These are phyloP conservation scores for Syncephalastrum contaminatum DNA, from an alignment of 371 early-diverging fungal genomes.

Conservation along the genomic window DNA sequence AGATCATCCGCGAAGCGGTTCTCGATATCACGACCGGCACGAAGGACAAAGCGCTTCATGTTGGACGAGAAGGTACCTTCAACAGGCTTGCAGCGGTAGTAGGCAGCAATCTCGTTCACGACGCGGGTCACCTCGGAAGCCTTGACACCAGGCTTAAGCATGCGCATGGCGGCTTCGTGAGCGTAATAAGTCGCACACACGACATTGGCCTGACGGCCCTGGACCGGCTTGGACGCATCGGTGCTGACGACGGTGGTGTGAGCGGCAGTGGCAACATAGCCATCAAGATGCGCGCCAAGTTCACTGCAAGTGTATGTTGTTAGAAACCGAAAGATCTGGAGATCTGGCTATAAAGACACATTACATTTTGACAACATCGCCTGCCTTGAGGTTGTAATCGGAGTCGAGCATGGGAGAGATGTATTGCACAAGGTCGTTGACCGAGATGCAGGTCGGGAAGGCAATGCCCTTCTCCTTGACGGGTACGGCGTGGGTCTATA, in stretches of 20 bases:
- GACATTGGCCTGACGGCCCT: constrained; percentile 76
- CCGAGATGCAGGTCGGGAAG: constrained; percentile 80
- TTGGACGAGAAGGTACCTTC: constrained; percentile 85
- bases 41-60: constrained; percentile 80
- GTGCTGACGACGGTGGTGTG: constrained; percentile 81
- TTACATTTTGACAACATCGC: constrained; percentile 88
- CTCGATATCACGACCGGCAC: constrained; percentile 81
- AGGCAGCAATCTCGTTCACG: constrained; percentile 74
- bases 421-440: constrained; percentile 80
- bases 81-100: constrained; percentile 85
- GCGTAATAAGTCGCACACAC: constrained; percentile 82
- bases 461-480: constrained; percentile 81
- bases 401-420: constrained; percentile 70
- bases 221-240: constrained; percentile 59
- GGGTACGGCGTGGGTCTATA: constrained; percentile 66
- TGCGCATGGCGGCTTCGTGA: constrained; percentile 74
- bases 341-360: too few relatives aligned
- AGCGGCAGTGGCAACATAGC: constrained; percentile 85
- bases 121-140: constrained; percentile 68
- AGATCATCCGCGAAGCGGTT: constrained; percentile 78
- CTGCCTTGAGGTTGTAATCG: constrained; percentile 57
- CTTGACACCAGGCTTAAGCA: constrained; percentile 80
- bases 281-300: constrained; percentile 92
- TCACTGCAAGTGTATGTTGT: constrained; percentile 51
- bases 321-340: neutral